A percentile compares a stretch with the other conserved stretches of the same genome.
Conservation (phyloP, 1,284 basidiomycete species). For the Naganishia cerealis region DNA sequence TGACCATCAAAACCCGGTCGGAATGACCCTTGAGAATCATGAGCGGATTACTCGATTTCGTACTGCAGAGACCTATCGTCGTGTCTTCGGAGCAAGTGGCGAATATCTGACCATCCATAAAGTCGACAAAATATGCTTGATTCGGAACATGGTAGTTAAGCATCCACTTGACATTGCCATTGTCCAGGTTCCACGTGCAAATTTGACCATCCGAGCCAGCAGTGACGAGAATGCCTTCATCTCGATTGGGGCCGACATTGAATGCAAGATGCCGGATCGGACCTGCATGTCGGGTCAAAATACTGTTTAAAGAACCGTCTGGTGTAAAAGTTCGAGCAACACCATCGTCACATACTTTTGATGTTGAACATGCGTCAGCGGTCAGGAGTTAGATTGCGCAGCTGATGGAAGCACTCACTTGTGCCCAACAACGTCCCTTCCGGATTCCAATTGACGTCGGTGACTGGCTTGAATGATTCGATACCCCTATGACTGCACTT, state of each 20-base stretch:
- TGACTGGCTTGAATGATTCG: slow-evolving; percentile 33
- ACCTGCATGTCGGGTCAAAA: slow-evolving; percentile 31
- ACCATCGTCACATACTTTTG: slow-evolving; percentile 31
- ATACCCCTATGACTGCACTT: slow-evolving; percentile 31
- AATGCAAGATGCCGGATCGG: slow-evolving; percentile 33
- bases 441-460: slow-evolving; percentile 33
- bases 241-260: slow-evolving; percentile 30
- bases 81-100: slow-evolving; percentile 36
- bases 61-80: slow-evolving; percentile 32
- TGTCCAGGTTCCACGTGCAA: slow-evolving; percentile 32
- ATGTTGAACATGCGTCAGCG: not conserved
- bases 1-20: slow-evolving; percentile 34
- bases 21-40: slow-evolving; percentile 31
- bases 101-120: slow-evolving; percentile 33
- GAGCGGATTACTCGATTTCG: slow-evolving; percentile 22
- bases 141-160: slow-evolving; percentile 32
- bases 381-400: not conserved
- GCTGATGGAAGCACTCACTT: slow-evolving; percentile 16
- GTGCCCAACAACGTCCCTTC: slow-evolving; percentile 34
- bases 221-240: slow-evolving; percentile 33
- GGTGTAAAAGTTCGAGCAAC: slow-evolving; percentile 33
- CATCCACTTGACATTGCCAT: slow-evolving; percentile 27
- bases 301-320: slow-evolving; percentile 34
- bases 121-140: slow-evolving; percentile 33
- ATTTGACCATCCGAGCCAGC: slow-evolving; percentile 31